phyloP scores from a whole-genome alignment of 371 early-diverging fungal species.

The Rhizopus sp. region DNA sequence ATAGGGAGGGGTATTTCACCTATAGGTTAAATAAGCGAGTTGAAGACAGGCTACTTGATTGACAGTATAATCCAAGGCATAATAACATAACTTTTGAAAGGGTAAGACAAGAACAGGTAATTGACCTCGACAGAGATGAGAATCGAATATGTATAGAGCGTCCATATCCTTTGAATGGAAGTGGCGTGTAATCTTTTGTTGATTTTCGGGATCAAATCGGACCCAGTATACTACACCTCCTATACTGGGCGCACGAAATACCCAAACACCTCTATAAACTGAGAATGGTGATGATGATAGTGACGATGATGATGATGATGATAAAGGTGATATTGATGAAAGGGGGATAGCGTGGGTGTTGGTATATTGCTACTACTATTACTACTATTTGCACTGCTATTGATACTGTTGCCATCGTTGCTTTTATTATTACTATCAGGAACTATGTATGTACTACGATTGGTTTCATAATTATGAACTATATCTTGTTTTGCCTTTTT shows the following conservation, averaged over 20 bases:
- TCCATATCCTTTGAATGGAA: background rate
- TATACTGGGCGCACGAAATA: constrained; percentile 1
- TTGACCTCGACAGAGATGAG: constrained; percentile 10
- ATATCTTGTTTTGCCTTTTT: background rate
- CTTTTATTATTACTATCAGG: background rate
- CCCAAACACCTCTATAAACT: constrained; percentile 10
- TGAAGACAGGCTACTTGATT: constrained; percentile 12
- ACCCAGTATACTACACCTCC: constrained; percentile 7
- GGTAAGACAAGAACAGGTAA: constrained; percentile 7
- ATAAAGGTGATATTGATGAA: background rate
- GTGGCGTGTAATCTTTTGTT: constrained; percentile 16
- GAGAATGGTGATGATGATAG: background rate
- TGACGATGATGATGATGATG: background rate
- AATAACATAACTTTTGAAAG: constrained; percentile 10
- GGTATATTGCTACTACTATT: constrained; percentile 6
- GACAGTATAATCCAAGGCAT: constrained; percentile 1
- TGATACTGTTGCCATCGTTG: background rate
- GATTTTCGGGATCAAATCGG: constrained; percentile 19
- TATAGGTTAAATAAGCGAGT: background rate
- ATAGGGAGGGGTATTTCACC: no score
- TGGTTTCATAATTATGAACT: background rate
- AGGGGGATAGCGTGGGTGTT: constrained; percentile 8
- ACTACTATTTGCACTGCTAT: background rate
- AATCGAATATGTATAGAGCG: constrained; percentile 11
- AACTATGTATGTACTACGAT: background rate